Evolutionary conservation across 1,284 basidiomycete species (phyloP), one percentile per base, ranked within the genome.

Genomic region (Ceratobasidium sp.): DNA sequence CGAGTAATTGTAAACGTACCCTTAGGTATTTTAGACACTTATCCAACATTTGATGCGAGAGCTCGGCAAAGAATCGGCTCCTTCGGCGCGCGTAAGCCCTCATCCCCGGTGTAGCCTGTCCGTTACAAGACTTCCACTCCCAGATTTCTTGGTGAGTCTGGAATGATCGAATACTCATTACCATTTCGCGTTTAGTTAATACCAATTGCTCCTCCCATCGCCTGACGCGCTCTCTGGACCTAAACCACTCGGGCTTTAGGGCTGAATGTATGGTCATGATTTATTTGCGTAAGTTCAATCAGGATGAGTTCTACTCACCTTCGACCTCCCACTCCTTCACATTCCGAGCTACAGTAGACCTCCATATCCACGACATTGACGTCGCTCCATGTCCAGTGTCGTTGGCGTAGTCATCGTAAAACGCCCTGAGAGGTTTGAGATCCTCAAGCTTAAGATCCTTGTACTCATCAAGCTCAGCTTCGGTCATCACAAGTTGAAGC

Each of bases 231-330:
- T 74, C 52, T 50, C 71, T 56, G 3, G 71, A 40, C 28, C 71
- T 46, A 42, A 74, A 74, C 71, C 71, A 74, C 42, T 74, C 71
- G 7, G 42, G 20, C 52, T 74, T 74, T 9, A 74, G 71, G n/a
- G n/a, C n/a, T n/a, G n/a, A n/a, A n/a, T n/a, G n/a, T n/a, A n/a
- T n/a, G n/a, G n/a, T n/a, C n/a, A n/a, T n/a, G n/a, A n/a, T n/a
- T n/a, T n/a, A n/a, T n/a, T n/a, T n/a, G n/a, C n/a, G n/a, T n/a
- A n/a, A n/a, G n/a, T n/a, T n/a, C n/a, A n/a, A 17, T 17, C 17
- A 48, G 38, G 9, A 6, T 40, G 15, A 33, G 20, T 10, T 4
- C 6, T 3, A 5, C 59, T 50, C 33, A 74, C 71, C 61, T 38
- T 64, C 10, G 3, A 52, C 28, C 17, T 64, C 42, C 71, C 71